These are phyloP conservation scores for Naegleria lovaniensis DNA, from an alignment of 208 protist genomes.

Conservation along the genomic window DNA sequence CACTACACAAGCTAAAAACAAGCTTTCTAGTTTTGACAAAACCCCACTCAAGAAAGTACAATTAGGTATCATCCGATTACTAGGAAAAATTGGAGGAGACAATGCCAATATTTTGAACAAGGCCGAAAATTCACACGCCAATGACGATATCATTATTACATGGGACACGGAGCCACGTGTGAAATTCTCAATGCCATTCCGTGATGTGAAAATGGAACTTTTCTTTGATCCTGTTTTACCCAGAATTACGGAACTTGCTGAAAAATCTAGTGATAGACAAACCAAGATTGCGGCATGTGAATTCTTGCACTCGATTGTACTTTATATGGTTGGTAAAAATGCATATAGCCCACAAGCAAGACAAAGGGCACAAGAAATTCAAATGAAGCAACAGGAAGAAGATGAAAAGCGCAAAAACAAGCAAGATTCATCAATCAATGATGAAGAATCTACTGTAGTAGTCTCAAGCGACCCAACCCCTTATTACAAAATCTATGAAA, in stretches of 20 bases:
- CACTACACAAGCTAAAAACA: not conserved
- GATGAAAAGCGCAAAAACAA: not conserved
- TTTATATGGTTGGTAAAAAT: slow-evolving; percentile 58
- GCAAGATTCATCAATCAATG: not conserved
- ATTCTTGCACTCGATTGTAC: slow-evolving; percentile 66
- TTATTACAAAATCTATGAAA: slow-evolving; percentile 41
- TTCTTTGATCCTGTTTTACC: slow-evolving; percentile 60
- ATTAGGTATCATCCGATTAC: slow-evolving; percentile 43
- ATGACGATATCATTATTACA: slow-evolving; percentile 34
- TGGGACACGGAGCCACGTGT: slow-evolving; percentile 46
- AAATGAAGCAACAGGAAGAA: not conserved
- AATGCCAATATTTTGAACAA: slow-evolving; percentile 33
- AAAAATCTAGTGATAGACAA: slow-evolving; percentile 48
- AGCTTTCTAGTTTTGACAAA: slow-evolving; percentile 10
- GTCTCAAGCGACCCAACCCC: not conserved
- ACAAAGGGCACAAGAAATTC: slow-evolving; percentile 18
- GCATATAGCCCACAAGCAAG: slow-evolving; percentile 40
- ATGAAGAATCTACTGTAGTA: not conserved
- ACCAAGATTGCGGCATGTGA: slow-evolving; percentile 71
- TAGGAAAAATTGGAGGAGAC: slow-evolving; percentile 49
- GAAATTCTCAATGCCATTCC: slow-evolving; percentile 47
- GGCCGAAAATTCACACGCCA: not conserved
- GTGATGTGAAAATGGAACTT: slow-evolving; percentile 43
- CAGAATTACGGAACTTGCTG: slow-evolving; percentile 55
- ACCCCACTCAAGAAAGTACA: slow-evolving; percentile 42